These are phyloP conservation scores for Acacia concinna DNA, from an alignment of 331 rosid species.

Conservation along the genomic window DNA sequence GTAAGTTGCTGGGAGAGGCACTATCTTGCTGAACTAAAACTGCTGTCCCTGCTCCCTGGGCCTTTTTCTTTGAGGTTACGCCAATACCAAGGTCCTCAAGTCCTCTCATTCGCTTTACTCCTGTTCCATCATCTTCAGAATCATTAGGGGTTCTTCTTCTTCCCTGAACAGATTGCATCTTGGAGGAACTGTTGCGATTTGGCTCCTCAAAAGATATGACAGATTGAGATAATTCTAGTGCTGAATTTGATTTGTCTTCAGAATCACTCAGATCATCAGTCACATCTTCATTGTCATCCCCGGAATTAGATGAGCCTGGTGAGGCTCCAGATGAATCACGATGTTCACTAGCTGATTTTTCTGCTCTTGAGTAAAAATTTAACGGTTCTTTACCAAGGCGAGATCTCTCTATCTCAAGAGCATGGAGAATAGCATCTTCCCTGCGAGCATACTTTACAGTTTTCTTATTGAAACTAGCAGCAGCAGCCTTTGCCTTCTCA, in stretches of 20 bases:
- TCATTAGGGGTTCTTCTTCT: constrained; percentile 79
- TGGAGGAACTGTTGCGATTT: constrained; percentile 58
- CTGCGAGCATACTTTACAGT: constrained; percentile 78
- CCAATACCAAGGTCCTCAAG: constrained; percentile 75
- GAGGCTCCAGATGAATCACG: constrained; percentile 47
- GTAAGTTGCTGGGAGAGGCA: constrained; percentile 41
- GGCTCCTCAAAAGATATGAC: constrained; percentile 72
- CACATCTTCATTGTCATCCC: constrained; percentile 44
- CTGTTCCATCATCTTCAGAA: constrained; percentile 84
- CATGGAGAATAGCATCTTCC: constrained; percentile 90
- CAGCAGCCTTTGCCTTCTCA: constrained; percentile 74
- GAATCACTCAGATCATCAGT: constrained; percentile 45
- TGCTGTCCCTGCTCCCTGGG: constrained; percentile 39
- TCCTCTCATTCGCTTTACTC: constrained; percentile 84
- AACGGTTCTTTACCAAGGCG: constrained; percentile 41
- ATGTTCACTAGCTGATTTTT: constrained; percentile 40
- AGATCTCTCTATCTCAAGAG: constrained; percentile 73
- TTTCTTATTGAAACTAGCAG: constrained; percentile 58
- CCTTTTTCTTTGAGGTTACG: constrained; percentile 49
- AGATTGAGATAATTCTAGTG: constrained; percentile 66
- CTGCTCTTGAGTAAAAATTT: constrained; percentile 33
- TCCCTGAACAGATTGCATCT: constrained; percentile 55
- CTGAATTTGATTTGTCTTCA: constrained; percentile 57
- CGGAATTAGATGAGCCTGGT: constrained; percentile 41
- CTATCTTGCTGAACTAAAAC: constrained; percentile 51